Evolutionary conservation across 1,139 yeast genomes (phyloP), one percentile per base, ranked within the genome.

Genomic region (Saccharomyces pastorianus): DNA sequence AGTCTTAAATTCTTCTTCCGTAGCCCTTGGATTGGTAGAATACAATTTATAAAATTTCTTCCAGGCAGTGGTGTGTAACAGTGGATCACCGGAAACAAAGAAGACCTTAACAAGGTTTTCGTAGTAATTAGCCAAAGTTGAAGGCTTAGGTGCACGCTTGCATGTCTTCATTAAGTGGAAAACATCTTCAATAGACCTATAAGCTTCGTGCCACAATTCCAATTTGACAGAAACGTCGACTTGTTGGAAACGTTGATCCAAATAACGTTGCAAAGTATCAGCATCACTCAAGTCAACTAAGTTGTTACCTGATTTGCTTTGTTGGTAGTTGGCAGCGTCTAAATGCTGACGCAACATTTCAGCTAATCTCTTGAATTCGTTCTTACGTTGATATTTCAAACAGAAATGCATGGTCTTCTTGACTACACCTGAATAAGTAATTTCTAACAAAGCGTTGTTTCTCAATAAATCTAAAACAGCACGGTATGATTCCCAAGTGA

Each of bases 171-270:
- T 81, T 72, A 95, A 80, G 55, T 93, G 85, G 74, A 89, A 97
- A 57, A 93, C 95, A 70, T 93, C 99, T 74, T 93, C 99, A 61
- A 91, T 96, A 23, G 97, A 86, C 71, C 96, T 83, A 81, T 88
- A 95, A 27, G 97, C 91, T 75, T 95, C 99, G 72, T 93, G 98
- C 98, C 98, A 93, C 69, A 95, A 81, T 75, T 91, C 98, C 66
- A 93, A 81, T 71, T 88, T 87, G 63, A 91, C 98, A 53, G 98
- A 88, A 58, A 85, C 88, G 69, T 85, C 87, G 69, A 93, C 84
- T 76, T 93, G 97, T 58, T 85, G 82, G 74, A 93, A 93, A 71
- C 99, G 88, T 64, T 90, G 89, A 63, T 91, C 98, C 69, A 91
- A 79, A 70, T 88, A 90, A 73, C 97, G 85, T 76, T 91, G 97